Evolutionary conservation across 768 basidiomycete genomes (phyloP).

Genomic region (Tylopilus felleus): DNA sequence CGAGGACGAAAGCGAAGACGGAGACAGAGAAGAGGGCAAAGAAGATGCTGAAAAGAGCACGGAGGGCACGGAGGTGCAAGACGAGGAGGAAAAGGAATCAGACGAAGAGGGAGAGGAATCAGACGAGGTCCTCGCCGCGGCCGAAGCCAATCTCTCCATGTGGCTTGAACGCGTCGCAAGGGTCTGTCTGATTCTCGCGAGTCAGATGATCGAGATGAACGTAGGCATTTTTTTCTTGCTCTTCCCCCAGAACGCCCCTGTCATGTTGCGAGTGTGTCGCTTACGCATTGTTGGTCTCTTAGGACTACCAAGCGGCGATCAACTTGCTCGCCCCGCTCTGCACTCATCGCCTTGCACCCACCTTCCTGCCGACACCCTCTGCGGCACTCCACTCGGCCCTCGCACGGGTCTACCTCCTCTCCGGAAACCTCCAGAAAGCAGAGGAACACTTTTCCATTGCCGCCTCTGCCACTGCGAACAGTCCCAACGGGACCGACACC

Average conservation of each 20-base stretch:
- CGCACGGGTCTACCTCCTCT: conserved; percentile 72
- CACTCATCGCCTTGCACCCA: conserved; percentile 29
- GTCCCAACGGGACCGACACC: conserved; percentile 39
- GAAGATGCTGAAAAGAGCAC: neutral
- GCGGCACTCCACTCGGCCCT: conserved; percentile 65
- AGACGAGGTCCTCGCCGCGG: conserved; percentile 23
- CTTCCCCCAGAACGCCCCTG: neutral
- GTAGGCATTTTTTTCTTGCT: conserved; percentile 33
- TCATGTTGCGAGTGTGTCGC: neutral
- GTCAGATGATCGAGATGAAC: conserved; percentile 84
- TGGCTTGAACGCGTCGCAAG: conserved; percentile 81
- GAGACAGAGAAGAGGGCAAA: neutral
- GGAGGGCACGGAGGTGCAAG: neutral
- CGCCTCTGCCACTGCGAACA: conserved; percentile 43
- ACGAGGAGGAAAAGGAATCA: neutral
- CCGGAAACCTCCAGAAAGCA: conserved; percentile 61
- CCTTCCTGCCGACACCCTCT: conserved; percentile 31
- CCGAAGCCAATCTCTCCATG: conserved; percentile 50
- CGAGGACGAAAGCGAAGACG: conserved; percentile 8
- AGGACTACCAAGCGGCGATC: conserved; percentile 72
- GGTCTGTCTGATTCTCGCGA: conserved; percentile 74
- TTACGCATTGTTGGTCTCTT: neutral
- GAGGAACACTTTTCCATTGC: conserved; percentile 47
- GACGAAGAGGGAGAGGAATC: too few relatives aligned
- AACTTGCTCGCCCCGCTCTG: conserved; percentile 68